Evolutionary conservation across 495 filamentous ascomycete species (phyloP).

Genomic region (Astrothelium subdiscretum): DNA sequence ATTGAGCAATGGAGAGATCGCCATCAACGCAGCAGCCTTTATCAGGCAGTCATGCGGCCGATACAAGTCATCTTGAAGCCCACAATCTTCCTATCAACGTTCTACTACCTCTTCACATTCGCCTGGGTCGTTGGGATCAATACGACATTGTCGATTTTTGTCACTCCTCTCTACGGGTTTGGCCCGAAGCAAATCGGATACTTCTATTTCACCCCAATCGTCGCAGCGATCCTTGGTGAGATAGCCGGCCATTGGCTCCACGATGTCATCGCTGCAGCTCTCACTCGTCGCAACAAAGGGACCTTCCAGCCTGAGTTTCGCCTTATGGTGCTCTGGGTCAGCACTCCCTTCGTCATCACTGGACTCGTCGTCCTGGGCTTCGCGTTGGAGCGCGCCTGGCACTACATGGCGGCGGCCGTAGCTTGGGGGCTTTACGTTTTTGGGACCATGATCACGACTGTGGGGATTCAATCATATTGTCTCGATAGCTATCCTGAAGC

Average conservation of each 20-base stretch:
- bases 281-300: slow-evolving; percentile 38
- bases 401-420: slow-evolving; percentile 45
- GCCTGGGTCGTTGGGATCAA: slow-evolving; percentile 52
- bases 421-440: slow-evolving; percentile 45
- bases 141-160: slow-evolving; percentile 45
- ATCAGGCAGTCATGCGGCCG: slow-evolving; percentile 35
- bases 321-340: slow-evolving; percentile 38
- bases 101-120: slow-evolving; percentile 50
- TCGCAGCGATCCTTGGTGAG: slow-evolving; percentile 43
- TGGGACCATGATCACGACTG: slow-evolving; percentile 55
- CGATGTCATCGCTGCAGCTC: slow-evolving; percentile 38
- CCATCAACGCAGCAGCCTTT: slow-evolving; percentile 32
- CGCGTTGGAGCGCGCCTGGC: slow-evolving; percentile 39
- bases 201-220: slow-evolving; percentile 50
- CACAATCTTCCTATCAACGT: slow-evolving; percentile 34
- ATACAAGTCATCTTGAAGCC: slow-evolving; percentile 39
- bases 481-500: slow-evolving; percentile 30
- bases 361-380: slow-evolving; percentile 46
- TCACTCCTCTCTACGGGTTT: slow-evolving; percentile 44
- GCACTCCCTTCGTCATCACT: slow-evolving; percentile 38
- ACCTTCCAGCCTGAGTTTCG: slow-evolving; percentile 50
- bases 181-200: slow-evolving; percentile 41
- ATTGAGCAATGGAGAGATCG: slow-evolving; percentile 35
- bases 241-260: slow-evolving; percentile 48
- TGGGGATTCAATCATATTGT: slow-evolving; percentile 43